Conservation (phyloP, 164 flowering plant species). For the Houttuynia cordata region DNA sequence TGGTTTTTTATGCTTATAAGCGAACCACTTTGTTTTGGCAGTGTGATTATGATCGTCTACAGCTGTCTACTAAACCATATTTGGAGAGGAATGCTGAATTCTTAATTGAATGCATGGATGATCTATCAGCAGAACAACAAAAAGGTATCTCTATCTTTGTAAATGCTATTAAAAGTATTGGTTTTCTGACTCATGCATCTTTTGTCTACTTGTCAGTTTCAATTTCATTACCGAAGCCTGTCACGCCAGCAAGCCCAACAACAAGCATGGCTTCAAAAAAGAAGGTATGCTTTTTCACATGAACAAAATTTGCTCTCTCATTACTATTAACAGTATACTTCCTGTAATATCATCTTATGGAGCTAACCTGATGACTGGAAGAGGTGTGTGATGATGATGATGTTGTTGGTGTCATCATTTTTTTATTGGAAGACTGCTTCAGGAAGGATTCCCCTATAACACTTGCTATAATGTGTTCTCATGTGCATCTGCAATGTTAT, state of each 20-base stretch:
- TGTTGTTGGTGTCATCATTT: too few relatives aligned
- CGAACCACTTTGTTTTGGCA: slow-evolving; percentile 13
- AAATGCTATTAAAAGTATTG: background rate
- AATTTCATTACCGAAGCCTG: slow-evolving; percentile 70
- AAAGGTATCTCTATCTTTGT: slow-evolving; percentile 40
- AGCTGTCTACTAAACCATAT: slow-evolving; percentile 61
- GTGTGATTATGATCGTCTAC: slow-evolving; percentile 93
- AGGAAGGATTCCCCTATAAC: too few relatives aligned
- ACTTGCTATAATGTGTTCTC: too few relatives aligned
- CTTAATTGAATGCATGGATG: slow-evolving; percentile 96
- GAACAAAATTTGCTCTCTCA: background rate
- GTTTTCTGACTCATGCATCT: background rate
- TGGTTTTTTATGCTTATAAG: slow-evolving; percentile 1
- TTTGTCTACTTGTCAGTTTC: slow-evolving; percentile 41
- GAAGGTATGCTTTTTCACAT: slow-evolving; percentile 39
- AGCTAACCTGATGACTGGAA: slow-evolving; percentile 27
- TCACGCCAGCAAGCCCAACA: slow-evolving; percentile 95
- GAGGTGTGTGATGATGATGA: too few relatives aligned
- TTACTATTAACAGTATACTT: background rate
- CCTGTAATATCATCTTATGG: slow-evolving; percentile 30
- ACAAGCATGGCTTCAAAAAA: slow-evolving; percentile 97
- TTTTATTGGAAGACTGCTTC: too few relatives aligned
- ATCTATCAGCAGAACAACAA: slow-evolving; percentile 78
- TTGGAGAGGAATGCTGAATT: slow-evolving; percentile 91
- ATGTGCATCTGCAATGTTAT: too few relatives aligned